A percentile compares a stretch with the other conserved stretches of the same genome.
phyloP scores from a whole-genome alignment of 371 early-diverging fungal species.

The Choanephora cucurbitarum region DNA sequence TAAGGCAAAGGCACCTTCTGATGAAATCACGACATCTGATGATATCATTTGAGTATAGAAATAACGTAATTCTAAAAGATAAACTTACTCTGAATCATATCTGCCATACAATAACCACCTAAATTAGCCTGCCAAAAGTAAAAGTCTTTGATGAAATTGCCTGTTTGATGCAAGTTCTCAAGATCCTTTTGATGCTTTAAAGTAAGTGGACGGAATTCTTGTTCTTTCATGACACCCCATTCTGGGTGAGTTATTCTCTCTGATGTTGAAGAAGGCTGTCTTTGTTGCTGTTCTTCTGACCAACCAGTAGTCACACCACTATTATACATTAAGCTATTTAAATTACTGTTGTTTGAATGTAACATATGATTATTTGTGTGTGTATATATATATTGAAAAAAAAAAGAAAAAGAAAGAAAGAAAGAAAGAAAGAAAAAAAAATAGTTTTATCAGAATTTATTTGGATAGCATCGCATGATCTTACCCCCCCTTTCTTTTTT shows the following conservation, averaged over 20 bases:
- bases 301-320: constrained; percentile 15
- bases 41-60: no score
- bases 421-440: constrained; percentile 2
- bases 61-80: neutral
- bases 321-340: neutral
- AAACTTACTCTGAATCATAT: constrained; percentile 48
- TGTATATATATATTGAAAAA: neutral
- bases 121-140: constrained; percentile 56
- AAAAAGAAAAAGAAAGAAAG: neutral
- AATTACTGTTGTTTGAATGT: constrained; percentile 8
- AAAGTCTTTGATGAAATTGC: constrained; percentile 37
- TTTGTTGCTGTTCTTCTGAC: constrained; percentile 8
- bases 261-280: constrained; percentile 8
- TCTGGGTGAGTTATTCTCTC: constrained; percentile 34
- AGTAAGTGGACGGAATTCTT: constrained; percentile 48
- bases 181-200: constrained; percentile 49
- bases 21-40: no score
- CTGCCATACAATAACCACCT: constrained; percentile 55
- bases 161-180: constrained; percentile 35
- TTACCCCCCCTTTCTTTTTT: neutral
- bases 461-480: neutral
- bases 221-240: constrained; percentile 51
- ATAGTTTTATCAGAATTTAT: constrained; percentile 4
- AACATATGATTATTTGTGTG: no score
- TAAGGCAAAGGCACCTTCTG: constrained; percentile 42